These are phyloP conservation scores for Brettanomyces custersianus DNA, from an alignment of 805 yeast genomes.

Conservation along the genomic window DNA sequence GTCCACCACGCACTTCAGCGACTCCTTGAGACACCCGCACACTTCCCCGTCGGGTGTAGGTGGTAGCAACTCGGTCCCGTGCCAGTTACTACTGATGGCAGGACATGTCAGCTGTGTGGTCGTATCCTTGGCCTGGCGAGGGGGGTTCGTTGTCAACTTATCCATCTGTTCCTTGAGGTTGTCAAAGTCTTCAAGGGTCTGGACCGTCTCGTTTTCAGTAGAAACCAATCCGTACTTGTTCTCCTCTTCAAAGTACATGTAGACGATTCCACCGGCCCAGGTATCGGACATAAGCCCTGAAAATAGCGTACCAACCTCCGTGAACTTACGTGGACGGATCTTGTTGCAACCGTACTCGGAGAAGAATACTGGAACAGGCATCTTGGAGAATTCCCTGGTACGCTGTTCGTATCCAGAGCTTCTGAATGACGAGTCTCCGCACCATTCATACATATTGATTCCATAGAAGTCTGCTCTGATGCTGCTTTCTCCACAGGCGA, in stretches of 20 bases:
- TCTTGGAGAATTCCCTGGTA: constrained; percentile 63
- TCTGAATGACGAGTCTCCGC: constrained; percentile 54
- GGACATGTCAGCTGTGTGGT: constrained; percentile 48
- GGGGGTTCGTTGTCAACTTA: too few relatives aligned
- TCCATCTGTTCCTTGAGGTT: constrained; percentile 47
- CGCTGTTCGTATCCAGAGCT: constrained; percentile 62
- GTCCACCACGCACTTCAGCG: constrained; percentile 52
- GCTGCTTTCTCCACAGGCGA: constrained; percentile 65
- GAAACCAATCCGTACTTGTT: constrained; percentile 77
- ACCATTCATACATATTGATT: constrained; percentile 84
- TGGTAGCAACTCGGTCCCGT: constrained; percentile 58
- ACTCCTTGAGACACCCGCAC: constrained; percentile 51
- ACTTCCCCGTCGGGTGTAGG: constrained; percentile 64
- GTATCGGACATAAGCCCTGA: constrained; percentile 71
- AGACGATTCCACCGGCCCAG: constrained; percentile 92
- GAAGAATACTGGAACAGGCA: constrained; percentile 75
- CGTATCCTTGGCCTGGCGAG: too few relatives aligned
- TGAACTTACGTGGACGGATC: constrained; percentile 64
- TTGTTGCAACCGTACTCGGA: constrained; percentile 86
- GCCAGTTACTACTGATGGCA: constrained; percentile 47
- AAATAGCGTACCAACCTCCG: constrained; percentile 64
- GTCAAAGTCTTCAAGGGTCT: constrained; percentile 53
- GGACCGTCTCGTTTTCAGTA: constrained; percentile 36
- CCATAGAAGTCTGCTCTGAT: constrained; percentile 75
- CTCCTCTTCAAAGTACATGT: constrained; percentile 82